phyloP scores from a whole-genome alignment of 2,329 filamentous ascomycete species.

The Fusarium continuum region DNA sequence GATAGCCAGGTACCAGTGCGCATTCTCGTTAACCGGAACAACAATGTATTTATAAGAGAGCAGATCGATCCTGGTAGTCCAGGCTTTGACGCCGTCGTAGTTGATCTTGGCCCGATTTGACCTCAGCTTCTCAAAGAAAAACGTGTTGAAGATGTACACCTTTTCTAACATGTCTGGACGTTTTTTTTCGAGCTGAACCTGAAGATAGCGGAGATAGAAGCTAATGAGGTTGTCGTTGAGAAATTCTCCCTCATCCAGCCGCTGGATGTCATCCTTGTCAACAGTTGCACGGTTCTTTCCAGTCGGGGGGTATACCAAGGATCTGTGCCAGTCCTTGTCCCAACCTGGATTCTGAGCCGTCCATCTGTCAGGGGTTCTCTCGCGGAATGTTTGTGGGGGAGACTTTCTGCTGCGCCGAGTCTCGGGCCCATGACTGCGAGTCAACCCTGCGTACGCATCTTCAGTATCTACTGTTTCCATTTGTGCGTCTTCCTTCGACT shows the following conservation, averaged over 20 bases:
- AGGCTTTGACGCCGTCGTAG: conserved; percentile 84
- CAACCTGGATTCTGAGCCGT: conserved; percentile 61
- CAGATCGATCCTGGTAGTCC: conserved; percentile 87
- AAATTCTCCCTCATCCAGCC: conserved; percentile 84
- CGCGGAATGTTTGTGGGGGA: conserved; percentile 19
- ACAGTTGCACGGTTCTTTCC: conserved; percentile 72
- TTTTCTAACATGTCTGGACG: conserved; percentile 66
- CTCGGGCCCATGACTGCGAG: conserved; percentile 25
- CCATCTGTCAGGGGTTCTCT: conserved; percentile 53
- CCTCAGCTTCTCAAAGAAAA: conserved; percentile 84
- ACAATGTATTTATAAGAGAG: conserved; percentile 89
- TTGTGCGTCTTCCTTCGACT: background rate
- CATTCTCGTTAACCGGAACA: conserved; percentile 87
- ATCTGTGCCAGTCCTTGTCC: conserved; percentile 62
- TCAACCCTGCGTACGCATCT: background rate
- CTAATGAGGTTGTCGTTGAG: conserved; percentile 93
- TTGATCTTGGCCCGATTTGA: conserved; percentile 73
- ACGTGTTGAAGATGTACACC: conserved; percentile 91
- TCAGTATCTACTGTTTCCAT: background rate
- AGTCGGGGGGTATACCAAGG: conserved; percentile 68
- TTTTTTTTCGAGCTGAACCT: conserved; percentile 65
- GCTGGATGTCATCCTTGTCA: conserved; percentile 75
- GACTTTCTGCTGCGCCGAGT: conserved; percentile 42
- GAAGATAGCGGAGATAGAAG: conserved; percentile 83
- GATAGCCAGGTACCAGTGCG: conserved; percentile 95